Conservation (phyloP, 2,329 filamentous ascomycete genomes). For the Aspergillus fumigatiaffinis region DNA sequence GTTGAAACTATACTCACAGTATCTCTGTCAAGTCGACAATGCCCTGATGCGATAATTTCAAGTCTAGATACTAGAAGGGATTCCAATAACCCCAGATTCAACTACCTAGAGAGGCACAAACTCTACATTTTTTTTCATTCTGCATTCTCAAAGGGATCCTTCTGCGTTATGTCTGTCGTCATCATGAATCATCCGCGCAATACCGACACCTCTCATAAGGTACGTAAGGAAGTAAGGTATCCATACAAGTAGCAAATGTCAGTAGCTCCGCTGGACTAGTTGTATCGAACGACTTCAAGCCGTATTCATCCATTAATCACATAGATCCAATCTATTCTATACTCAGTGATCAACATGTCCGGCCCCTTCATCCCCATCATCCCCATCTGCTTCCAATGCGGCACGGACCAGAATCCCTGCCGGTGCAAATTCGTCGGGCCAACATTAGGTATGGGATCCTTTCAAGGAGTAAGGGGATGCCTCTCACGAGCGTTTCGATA, state of each 20-base stretch:
- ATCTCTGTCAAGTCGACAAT: not conserved
- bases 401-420: constrained; percentile 55
- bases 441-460: constrained; percentile 43
- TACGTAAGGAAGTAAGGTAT: not conserved
- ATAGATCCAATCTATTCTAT: not conserved
- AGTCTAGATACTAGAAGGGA: not conserved
- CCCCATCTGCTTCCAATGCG: constrained; percentile 54
- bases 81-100: not conserved
- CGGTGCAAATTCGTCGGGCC: constrained; percentile 56
- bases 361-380: constrained; percentile 45
- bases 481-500: constrained; percentile 9
- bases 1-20: not conserved
- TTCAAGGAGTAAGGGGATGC: not conserved
- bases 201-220: not conserved
- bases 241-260: not conserved
- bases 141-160: not conserved
- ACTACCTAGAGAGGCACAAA: not conserved
- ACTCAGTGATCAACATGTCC: constrained; percentile 25
- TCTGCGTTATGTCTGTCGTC: constrained; percentile 8
- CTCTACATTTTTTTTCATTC: not conserved
- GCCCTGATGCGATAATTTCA: not conserved
- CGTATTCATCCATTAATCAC: not conserved
- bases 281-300: not conserved
- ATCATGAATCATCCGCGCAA: constrained; percentile 17
- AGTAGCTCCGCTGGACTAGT: not conserved